Conservation (phyloP, 1,284 basidiomycete species). For the Wallemia hederae region DNA sequence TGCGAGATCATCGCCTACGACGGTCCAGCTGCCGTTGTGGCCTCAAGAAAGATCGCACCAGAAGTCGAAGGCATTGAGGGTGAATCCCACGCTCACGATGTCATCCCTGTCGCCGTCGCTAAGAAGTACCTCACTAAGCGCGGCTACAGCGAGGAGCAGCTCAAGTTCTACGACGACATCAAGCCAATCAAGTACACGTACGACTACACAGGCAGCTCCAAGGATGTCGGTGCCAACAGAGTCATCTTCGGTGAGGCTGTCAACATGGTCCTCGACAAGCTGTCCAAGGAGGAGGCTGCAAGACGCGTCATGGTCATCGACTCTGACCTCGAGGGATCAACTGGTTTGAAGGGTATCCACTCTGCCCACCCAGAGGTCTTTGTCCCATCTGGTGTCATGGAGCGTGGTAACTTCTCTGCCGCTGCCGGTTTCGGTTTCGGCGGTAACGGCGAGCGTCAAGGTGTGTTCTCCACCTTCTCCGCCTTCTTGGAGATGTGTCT, state of each 20-base stretch:
- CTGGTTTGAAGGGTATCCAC: constrained; percentile 53
- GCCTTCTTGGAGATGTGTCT: constrained; percentile 66
- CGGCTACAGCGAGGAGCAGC: constrained; percentile 27
- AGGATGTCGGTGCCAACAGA: constrained; percentile 45
- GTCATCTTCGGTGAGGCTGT: constrained; percentile 56
- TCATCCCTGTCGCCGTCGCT: constrained; percentile 43
- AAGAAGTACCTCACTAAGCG: constrained; percentile 36
- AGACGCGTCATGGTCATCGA: constrained; percentile 58
- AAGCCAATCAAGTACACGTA: constrained; percentile 29
- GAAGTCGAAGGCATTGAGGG: constrained; percentile 40
- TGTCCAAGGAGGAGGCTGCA: constrained; percentile 42
- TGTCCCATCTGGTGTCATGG: constrained; percentile 51
- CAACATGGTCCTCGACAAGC: constrained; percentile 36
- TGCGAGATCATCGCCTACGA: constrained; percentile 25
- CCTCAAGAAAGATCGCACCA: not conserved
- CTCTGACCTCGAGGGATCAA: constrained; percentile 59
- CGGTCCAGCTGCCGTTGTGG: constrained; percentile 33
- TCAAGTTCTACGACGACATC: constrained; percentile 31
- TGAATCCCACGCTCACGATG: constrained; percentile 46
- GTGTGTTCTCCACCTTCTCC: constrained; percentile 52
- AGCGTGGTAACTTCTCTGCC: constrained; percentile 49
- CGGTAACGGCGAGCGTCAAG: constrained; percentile 19
- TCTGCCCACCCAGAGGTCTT: constrained; percentile 65
- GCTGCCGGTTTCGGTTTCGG: constrained; percentile 49
- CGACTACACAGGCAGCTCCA: constrained; percentile 33